These are phyloP conservation scores for barley (Hordeum vulgare) DNA, from an alignment of 176 grass and related monocot species.

Conservation along the genomic window MorexV3_pseudomolecules_assembly NC_058518.1:101875657-101876156, in stretches of 20 bases:
- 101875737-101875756: too few species aligned
- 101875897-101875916: not conserved
- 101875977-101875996: not conserved
- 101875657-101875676: too few species aligned
- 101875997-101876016: not conserved
- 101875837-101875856: not conserved
- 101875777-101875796: not conserved
- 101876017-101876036: not conserved
- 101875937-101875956: too few species aligned
- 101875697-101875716: too few species aligned
- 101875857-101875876: not conserved
- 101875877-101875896: not conserved
- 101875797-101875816: not conserved
- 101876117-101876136: slow-evolving; percentile 60
- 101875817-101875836: not conserved
- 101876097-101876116: slow-evolving; percentile 64
- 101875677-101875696: too few species aligned
- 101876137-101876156: slow-evolving; percentile 73
- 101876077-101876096: slow-evolving; percentile 12
- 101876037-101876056: not conserved
- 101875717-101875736: too few species aligned
- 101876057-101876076: slow-evolving; percentile 28
- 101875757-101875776: not conserved
- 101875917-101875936: not conserved
- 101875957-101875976: not conserved